Percentiles rank a stretch among this genome's conserved stretches.
Conservation (phyloP, 768 basidiomycete species). For the Holtermannia corniformis region DNA sequence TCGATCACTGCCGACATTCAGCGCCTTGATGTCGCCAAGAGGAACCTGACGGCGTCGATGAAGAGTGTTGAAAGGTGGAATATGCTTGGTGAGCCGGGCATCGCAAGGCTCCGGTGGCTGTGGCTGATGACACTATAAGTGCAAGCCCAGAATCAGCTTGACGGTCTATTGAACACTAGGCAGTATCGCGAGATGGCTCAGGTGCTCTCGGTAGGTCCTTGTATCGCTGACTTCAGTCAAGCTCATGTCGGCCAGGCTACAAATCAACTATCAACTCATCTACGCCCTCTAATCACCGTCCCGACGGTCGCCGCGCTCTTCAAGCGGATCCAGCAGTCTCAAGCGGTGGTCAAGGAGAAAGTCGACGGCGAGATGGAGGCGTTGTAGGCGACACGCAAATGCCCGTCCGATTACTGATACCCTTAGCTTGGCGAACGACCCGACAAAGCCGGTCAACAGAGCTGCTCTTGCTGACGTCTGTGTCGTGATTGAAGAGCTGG, state of each 20-base stretch:
- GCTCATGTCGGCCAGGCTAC: slow-evolving; percentile 60
- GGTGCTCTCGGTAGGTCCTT: slow-evolving; percentile 59
- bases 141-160: slow-evolving; percentile 70
- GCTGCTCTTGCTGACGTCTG: slow-evolving; percentile 70
- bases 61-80: slow-evolving; percentile 79
- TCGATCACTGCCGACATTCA: slow-evolving; percentile 97
- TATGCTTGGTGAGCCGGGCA: slow-evolving; percentile 66
- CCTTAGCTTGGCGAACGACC: slow-evolving; percentile 68
- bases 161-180: slow-evolving; percentile 64
- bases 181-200: slow-evolving; percentile 76
- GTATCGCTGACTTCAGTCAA: no score
- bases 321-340: slow-evolving; percentile 68
- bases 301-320: slow-evolving; percentile 67
- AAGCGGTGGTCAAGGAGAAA: slow-evolving; percentile 67
- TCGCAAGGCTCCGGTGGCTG: neutral
- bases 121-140: slow-evolving; percentile 45
- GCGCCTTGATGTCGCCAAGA: slow-evolving; percentile 82
- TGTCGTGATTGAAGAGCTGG: slow-evolving; percentile 78
- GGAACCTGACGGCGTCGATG: slow-evolving; percentile 81
- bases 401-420: slow-evolving; percentile 39
- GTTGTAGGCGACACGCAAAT: no score
- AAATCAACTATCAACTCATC: slow-evolving; percentile 69
- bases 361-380: slow-evolving; percentile 85
- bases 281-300: slow-evolving; percentile 69
- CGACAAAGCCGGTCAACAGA: slow-evolving; percentile 54